Percentiles rank a stretch among this genome's conserved stretches.
Evolutionary conservation across 2,329 filamentous ascomycete genomes (phyloP).

Genomic region (Teratosphaeria epicoccoides): DNA sequence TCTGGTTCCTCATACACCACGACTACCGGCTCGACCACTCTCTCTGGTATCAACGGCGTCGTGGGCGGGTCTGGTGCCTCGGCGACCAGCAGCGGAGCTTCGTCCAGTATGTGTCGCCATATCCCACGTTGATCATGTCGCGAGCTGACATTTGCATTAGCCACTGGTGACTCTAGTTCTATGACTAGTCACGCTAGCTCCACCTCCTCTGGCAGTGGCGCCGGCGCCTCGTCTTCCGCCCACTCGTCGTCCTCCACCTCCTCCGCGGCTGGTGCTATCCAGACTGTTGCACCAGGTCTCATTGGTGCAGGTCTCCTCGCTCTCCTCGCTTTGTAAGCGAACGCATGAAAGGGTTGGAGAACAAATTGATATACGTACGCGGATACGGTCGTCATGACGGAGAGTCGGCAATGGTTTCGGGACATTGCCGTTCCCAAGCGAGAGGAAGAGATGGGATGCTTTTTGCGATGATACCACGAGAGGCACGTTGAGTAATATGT

Average conservation of each 20-base stretch:
- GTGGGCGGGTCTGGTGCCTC: conserved; percentile 2
- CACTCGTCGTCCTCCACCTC: conserved; percentile 8
- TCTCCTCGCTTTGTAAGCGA: conserved; percentile 30
- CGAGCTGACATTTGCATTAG: not conserved
- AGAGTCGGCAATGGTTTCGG: not conserved
- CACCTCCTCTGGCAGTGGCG: not conserved
- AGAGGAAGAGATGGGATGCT: not conserved
- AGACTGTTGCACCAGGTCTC: conserved; percentile 25
- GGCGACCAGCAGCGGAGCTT: conserved; percentile 7
- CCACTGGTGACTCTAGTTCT: not conserved
- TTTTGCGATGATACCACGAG: conserved; percentile 4
- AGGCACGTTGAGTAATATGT: not conserved
- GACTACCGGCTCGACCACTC: conserved; percentile 26
- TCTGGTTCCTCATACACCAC: conserved; percentile 22
- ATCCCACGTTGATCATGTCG: not conserved
- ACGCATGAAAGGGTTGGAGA: not conserved
- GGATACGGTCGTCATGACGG: not conserved
- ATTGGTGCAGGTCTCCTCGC: conserved; percentile 29
- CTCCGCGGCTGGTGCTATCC: conserved; percentile 16
- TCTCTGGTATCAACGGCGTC: conserved; percentile 14
- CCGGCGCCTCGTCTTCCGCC: conserved; percentile 1
- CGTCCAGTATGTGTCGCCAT: not conserved
- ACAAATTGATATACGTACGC: not conserved
- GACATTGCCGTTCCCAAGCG: not conserved
- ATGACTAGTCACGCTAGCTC: not conserved